Evolutionary conservation across 768 basidiomycete genomes (phyloP), one percentile per base, ranked within the genome.

Genomic region (Amanita pseudoporphyria): DNA sequence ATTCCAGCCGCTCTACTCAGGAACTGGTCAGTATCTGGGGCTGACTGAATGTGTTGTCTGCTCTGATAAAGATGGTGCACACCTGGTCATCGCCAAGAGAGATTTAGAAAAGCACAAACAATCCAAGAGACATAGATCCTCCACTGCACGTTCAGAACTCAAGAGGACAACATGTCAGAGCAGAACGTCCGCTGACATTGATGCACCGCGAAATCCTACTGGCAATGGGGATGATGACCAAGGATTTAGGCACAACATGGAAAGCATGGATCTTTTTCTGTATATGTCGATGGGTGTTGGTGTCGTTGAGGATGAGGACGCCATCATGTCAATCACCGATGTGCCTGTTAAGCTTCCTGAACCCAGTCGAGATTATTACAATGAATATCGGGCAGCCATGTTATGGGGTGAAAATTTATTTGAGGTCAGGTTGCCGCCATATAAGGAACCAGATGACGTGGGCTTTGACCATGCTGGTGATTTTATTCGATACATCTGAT

Each of bases 371-470:
- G 42, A 44, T 31, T 44, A 44, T 44, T 44, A 31, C 5, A 26
- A 44, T 30, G 26, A 44, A 31, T 44, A 44, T 44, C 30, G 22
- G 42, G 42, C 28, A 6, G 42, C 42, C 42, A 7, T 18, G 28
- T 31, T 31, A 18, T 26, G 26, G 28, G 42, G 42, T 26, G 42
- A 44, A 31, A 44, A 30, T 18, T 40, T 40, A 24, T 40, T 40
- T 44, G 42, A 44, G 28, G 42, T 44, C 9, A 44, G 42, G 42
- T 44, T 44, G 42, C 42, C 26, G 22, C 42, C 42, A 44, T 44
- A 44, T 26, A 44, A 10, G 42, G 42, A 44, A 31, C 42, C 26
- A 10, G 42, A 44, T 5, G 42, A 44, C 4, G 42, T 31, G 26
- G 16, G 21, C 22, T 6, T 43, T 43, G 26, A 42, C 7, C 16